Evolutionary conservation across 495 filamentous ascomycete genomes (phyloP).

Genomic region (Talaromyces wortmannii): DNA sequence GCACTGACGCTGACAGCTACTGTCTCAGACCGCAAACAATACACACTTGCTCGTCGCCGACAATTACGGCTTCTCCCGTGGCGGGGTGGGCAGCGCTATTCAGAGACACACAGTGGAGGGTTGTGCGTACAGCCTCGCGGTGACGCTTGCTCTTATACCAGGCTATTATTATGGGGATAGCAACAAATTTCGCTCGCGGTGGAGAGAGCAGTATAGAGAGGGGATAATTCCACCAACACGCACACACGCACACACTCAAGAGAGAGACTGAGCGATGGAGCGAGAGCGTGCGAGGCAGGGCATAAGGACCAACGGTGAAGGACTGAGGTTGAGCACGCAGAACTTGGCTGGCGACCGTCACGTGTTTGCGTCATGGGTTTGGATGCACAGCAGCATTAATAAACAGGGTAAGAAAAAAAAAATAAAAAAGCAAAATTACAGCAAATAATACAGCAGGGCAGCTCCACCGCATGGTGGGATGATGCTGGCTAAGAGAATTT

Average conservation of each 20-base stretch:
- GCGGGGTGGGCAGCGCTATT: too few species aligned
- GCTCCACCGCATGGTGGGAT: background rate
- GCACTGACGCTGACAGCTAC: too few species aligned
- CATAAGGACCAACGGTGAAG: background rate
- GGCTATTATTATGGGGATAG: background rate
- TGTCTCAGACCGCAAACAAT: too few species aligned
- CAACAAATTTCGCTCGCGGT: background rate
- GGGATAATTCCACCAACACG: too few species aligned
- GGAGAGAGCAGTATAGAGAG: background rate
- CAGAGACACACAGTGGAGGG: too few species aligned
- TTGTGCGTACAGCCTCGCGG: too few species aligned
- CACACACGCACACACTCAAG: too few species aligned
- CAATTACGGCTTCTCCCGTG: too few species aligned
- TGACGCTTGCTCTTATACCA: too few species aligned
- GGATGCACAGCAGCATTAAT: constrained; percentile 16
- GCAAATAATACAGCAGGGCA: background rate
- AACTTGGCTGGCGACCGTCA: constrained; percentile 21
- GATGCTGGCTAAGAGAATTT: too few species aligned
- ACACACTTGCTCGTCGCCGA: too few species aligned
- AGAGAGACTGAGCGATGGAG: too few species aligned
- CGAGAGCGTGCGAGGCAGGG: background rate
- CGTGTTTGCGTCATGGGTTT: constrained; percentile 38
- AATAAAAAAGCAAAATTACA: background rate
- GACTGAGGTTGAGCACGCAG: background rate
- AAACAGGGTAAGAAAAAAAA: background rate